Percentiles rank a stretch among this genome's conserved stretches.
These are phyloP conservation scores for Chalaropsis thielavioides DNA, from an alignment of 2,329 filamentous ascomycete species.

Conservation along the genomic window DNA sequence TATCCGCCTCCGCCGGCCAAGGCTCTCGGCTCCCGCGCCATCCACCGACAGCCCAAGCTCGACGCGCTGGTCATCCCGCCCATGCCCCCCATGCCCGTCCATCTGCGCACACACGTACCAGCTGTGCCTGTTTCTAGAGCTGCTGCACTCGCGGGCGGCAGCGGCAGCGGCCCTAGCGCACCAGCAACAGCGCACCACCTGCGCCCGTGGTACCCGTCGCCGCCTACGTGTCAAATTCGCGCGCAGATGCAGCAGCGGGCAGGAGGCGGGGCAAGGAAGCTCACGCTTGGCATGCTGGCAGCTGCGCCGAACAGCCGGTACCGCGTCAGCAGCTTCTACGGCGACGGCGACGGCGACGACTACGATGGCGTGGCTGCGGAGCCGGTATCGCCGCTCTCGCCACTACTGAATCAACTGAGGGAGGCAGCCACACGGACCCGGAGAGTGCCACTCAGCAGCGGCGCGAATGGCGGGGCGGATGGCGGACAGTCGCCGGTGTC, in stretches of 20 bases:
- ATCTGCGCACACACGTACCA: constrained; percentile 5
- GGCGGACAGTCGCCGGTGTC: constrained; percentile 16
- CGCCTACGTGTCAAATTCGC: constrained; percentile 9
- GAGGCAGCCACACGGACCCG: constrained; percentile 10
- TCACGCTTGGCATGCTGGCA: constrained; percentile 15
- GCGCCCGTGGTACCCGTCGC: constrained; percentile 19
- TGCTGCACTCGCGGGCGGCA: too few relatives aligned
- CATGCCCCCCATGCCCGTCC: constrained; percentile 11
- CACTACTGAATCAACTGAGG: constrained; percentile 18
- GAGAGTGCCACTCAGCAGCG: not conserved
- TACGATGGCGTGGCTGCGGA: constrained; percentile 8
- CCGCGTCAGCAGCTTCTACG: constrained; percentile 12
- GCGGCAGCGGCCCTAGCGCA: not conserved
- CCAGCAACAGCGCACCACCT: not conserved
- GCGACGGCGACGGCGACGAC: constrained; percentile 2
- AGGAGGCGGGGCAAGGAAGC: constrained; percentile 5
- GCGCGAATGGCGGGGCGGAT: not conserved
- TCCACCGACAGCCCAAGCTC: not conserved
- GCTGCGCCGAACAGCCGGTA: constrained; percentile 6
- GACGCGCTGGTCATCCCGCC: constrained; percentile 13
- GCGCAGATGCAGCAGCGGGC: not conserved
- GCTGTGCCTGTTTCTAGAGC: not conserved
- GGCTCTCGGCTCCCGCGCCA: constrained; percentile 11
- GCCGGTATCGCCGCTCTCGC: constrained; percentile 22
- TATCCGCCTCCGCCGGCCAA: not conserved